Conservation (phyloP, 257 asterid genomes). For the Fraxinus cuspidata region DNA sequence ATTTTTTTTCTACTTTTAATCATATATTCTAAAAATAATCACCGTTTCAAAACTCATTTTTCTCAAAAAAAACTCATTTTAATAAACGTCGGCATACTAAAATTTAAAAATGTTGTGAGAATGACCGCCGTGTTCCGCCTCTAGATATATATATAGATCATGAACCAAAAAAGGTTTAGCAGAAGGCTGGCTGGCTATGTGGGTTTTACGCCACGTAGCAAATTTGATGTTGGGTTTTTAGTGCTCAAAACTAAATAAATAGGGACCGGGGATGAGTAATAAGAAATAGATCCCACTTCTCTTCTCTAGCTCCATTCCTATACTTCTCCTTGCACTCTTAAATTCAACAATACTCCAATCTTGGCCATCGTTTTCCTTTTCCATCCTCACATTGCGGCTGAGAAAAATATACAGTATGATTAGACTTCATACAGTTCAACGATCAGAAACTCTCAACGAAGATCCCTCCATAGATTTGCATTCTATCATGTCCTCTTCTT, state of each 20-base stretch:
- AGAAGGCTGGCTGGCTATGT: not conserved
- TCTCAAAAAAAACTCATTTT: no score
- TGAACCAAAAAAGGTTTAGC: not conserved
- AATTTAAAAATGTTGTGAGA: no score
- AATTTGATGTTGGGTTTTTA: slow-evolving; percentile 6
- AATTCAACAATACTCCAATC: not conserved
- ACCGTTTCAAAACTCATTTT: no score
- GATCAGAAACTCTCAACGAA: slow-evolving; percentile 26
- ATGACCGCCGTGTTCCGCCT: no score
- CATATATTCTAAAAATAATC: no score
- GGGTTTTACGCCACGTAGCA: slow-evolving; percentile 43
- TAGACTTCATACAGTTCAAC: not conserved
- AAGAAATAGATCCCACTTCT: not conserved
- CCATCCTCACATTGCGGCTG: slow-evolving; percentile 18
- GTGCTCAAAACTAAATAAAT: slow-evolving; percentile 50
- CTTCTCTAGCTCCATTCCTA: not conserved
- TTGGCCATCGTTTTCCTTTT: slow-evolving; percentile 8
- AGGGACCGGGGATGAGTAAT: slow-evolving; percentile 23
- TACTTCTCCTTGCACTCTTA: not conserved
- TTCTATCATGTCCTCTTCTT: slow-evolving; percentile 34
- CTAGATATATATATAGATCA: not conserved
- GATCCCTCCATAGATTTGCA: slow-evolving; percentile 10
- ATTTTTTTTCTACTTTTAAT: no score
- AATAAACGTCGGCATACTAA: no score
- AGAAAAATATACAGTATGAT: not conserved